A percentile compares a stretch with the other conserved stretches of the same genome.
These are phyloP conservation scores for Fusarium sambucinum DNA, from an alignment of 2,329 filamentous ascomycete genomes.

Conservation along the genomic window DNA sequence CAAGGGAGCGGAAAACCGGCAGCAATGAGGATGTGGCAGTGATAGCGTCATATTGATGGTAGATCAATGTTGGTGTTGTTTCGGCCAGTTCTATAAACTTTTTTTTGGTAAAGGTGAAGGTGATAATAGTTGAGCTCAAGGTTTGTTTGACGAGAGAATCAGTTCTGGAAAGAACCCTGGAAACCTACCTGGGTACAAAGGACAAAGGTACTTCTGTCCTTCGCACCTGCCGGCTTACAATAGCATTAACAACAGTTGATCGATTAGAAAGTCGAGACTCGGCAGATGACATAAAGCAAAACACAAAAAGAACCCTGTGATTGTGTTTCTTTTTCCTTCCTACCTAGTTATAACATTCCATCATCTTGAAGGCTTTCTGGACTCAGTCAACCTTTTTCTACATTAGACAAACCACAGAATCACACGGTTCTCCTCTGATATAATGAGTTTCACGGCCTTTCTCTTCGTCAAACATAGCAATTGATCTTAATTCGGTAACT, in stretches of 20 bases:
- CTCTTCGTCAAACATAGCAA: background rate
- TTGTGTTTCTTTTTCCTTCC: background rate
- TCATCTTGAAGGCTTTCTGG: background rate
- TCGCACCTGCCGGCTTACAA: background rate
- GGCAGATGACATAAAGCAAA: background rate
- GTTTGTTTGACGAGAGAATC: background rate
- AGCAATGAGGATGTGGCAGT: background rate
- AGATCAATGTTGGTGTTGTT: background rate
- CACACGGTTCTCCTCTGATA: background rate
- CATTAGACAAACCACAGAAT: background rate
- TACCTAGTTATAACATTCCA: background rate
- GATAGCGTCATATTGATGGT: background rate
- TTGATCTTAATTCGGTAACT: slow-evolving; percentile 14
- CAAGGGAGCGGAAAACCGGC: background rate
- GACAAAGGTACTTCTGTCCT: background rate
- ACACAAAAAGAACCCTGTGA: background rate
- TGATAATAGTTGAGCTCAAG: background rate
- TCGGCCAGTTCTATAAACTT: background rate
- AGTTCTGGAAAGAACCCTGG: background rate
- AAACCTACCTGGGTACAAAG: background rate
- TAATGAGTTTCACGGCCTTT: background rate
- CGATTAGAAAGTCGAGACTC: background rate
- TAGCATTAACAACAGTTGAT: background rate
- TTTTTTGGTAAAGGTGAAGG: no score
- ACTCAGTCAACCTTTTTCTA: background rate